phyloP scores from a whole-genome alignment of 2,329 filamentous ascomycete species.

The Colletotrichum echinochloae region DNA sequence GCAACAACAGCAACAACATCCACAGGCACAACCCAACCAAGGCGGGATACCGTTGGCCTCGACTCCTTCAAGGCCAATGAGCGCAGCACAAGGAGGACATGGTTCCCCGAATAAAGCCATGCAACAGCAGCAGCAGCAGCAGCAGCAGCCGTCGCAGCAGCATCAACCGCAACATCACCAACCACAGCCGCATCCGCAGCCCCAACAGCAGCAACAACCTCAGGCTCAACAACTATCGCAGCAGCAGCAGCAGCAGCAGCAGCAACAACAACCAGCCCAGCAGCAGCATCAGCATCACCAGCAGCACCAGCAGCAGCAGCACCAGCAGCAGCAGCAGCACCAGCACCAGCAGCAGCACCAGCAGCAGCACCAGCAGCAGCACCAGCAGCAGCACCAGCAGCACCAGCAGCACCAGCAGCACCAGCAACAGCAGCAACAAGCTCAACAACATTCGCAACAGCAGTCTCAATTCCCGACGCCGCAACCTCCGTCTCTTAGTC shows the following conservation, averaged over 20 bases:
- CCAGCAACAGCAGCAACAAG: slow-evolving; percentile 49
- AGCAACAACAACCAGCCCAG: slow-evolving; percentile 51
- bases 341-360: slow-evolving; percentile 50
- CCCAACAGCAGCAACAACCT: slow-evolving; percentile 47
- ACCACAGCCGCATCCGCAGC: slow-evolving; percentile 45
- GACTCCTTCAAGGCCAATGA: slow-evolving; percentile 48
- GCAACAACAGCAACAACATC: slow-evolving; percentile 51
- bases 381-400: slow-evolving; percentile 45
- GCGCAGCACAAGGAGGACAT: slow-evolving; percentile 45
- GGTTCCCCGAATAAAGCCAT: slow-evolving; percentile 51
- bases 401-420: slow-evolving; percentile 48
- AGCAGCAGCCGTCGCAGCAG: slow-evolving; percentile 50
- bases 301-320: slow-evolving; percentile 45
- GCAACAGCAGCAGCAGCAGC: slow-evolving; percentile 48
- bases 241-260: slow-evolving; percentile 48
- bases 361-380: no score
- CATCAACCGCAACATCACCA: slow-evolving; percentile 47
- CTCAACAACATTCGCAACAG: slow-evolving; percentile 51
- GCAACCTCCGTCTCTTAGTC: slow-evolving; percentile 49
- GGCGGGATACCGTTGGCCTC: slow-evolving; percentile 45
- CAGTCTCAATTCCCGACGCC: slow-evolving; percentile 51
- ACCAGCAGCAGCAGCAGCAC: slow-evolving; percentile 49
- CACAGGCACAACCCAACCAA: slow-evolving; percentile 49
- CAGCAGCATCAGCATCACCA: slow-evolving; percentile 53
- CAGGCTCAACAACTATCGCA: slow-evolving; percentile 45